Percentiles rank a stretch among this genome's conserved stretches.
phyloP scores from a whole-genome alignment of 2,329 filamentous ascomycete genomes.

The Colletotrichum echinochloae region DNA sequence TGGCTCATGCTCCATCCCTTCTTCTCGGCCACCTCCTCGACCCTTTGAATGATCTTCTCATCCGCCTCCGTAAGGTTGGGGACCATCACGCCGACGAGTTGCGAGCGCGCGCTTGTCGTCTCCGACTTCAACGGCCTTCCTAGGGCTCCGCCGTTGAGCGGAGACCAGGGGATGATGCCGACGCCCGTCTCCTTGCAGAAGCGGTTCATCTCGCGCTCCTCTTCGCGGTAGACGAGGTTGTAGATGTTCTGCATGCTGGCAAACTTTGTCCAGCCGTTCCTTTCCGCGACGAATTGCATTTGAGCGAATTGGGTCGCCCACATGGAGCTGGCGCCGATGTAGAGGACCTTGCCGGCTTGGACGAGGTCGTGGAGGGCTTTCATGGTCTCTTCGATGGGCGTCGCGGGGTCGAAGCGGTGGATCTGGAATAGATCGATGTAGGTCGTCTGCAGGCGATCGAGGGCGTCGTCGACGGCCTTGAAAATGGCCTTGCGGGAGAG shows the following conservation, averaged over 20 bases:
- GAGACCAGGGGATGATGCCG: slow-evolving; percentile 46
- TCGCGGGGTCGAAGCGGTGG: slow-evolving; percentile 67
- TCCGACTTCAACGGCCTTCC: slow-evolving; percentile 13
- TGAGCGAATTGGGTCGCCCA: slow-evolving; percentile 40
- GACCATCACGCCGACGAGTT: background rate
- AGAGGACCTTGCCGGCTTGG: slow-evolving; percentile 63
- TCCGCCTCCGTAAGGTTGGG: slow-evolving; percentile 18
- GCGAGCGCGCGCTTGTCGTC: slow-evolving; percentile 6
- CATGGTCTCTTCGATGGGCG: slow-evolving; percentile 70
- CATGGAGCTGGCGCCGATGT: slow-evolving; percentile 40
- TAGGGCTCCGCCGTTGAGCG: slow-evolving; percentile 30
- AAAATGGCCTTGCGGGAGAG: slow-evolving; percentile 43
- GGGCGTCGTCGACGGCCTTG: slow-evolving; percentile 58
- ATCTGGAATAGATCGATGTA: slow-evolving; percentile 69
- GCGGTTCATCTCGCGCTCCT: slow-evolving; percentile 61
- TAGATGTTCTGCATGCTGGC: slow-evolving; percentile 69
- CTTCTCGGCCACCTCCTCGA: slow-evolving; percentile 35
- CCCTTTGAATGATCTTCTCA: slow-evolving; percentile 29
- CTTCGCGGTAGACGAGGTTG: slow-evolving; percentile 68
- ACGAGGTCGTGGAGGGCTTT: slow-evolving; percentile 70
- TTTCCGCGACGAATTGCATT: slow-evolving; percentile 64
- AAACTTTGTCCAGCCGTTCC: slow-evolving; percentile 68
- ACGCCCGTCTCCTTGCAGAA: slow-evolving; percentile 57
- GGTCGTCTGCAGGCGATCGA: slow-evolving; percentile 57
- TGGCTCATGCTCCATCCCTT: slow-evolving; percentile 39